Percentiles rank a stretch among this genome's conserved stretches.
phyloP scores from a whole-genome alignment of 1,284 basidiomycete species.

The Cryptococcus neoformans region DNA sequence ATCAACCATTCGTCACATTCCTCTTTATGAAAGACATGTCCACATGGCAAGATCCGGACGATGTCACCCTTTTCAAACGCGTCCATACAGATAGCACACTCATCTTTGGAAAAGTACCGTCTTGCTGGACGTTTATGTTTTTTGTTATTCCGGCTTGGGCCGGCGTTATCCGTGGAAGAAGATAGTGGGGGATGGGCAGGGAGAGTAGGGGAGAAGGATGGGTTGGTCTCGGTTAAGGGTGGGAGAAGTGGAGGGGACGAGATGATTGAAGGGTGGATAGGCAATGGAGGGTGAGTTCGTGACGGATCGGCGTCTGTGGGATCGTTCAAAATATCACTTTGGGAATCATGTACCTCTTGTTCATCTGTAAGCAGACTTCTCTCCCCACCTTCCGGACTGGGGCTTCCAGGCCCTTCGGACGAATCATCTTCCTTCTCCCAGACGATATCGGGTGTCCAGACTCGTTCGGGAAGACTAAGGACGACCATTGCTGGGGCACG shows the following conservation, averaged over 20 bases:
- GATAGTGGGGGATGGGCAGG: not conserved
- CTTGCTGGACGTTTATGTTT: slow-evolving; percentile 9
- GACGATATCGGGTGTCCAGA: slow-evolving; percentile 49
- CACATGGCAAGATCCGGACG: slow-evolving; percentile 83
- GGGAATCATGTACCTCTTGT: not conserved
- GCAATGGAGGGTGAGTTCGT: not conserved
- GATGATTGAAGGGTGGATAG: not conserved
- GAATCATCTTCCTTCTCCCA: slow-evolving; percentile 46
- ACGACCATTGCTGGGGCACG: slow-evolving; percentile 47
- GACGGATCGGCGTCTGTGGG: not conserved
- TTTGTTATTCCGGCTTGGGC: not conserved
- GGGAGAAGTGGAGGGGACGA: not conserved
- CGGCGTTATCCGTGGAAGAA: not conserved
- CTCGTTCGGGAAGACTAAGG: slow-evolving; percentile 45
- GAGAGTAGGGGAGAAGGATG: not conserved
- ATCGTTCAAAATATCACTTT: not conserved
- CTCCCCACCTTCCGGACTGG: not conserved
- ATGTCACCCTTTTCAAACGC: slow-evolving; percentile 79
- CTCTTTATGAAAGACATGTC: slow-evolving; percentile 66
- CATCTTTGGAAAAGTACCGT: slow-evolving; percentile 52
- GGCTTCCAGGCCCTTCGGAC: slow-evolving; percentile 2
- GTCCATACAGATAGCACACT: slow-evolving; percentile 87
- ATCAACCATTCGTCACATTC: slow-evolving; percentile 89
- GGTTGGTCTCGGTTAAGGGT: not conserved
- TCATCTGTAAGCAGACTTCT: slow-evolving; percentile 3